Base-by-base conservation (phyloP, 2,329 filamentous ascomycete species). In the Clarireedia homoeocarpa region DNA sequence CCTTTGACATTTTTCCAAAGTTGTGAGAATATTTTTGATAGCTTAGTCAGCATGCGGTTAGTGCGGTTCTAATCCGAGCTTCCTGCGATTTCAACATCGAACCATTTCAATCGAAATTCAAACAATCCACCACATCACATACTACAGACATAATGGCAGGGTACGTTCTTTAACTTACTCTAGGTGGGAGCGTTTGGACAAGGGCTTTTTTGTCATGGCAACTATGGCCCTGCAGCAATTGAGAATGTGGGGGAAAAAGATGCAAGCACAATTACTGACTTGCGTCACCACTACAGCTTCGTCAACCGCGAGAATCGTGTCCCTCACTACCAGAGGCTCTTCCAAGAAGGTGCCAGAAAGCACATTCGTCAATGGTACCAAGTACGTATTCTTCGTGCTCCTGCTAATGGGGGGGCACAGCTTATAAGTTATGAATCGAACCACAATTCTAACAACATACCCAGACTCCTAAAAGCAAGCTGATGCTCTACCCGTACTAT, bases 241-340 rank as follows among this genome's bases (percentile, higher is more conserved):
- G 7, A 3, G 24, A 34, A 14, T 17, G 6, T 10, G 14, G 24
- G 24, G 40, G 52, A 30, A 34, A 42, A 38, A 36, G 14, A 24
- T 14, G 10, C 40, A 46, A 53, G n/a, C 14, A n/a, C 23, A 54
- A 48, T 42, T 42, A 34, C 52, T 54, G 34, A 54, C 44, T 49
- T n/a, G 26, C 17, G 40, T 17, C 4, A 55, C 53, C n/a, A 7
- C 14, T 42, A 56, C 49, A 72, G 71, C 65, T 68, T 85, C 70
- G 64, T 90, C 76, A 77, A 88, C 80, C 84, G 85, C 72, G 79
- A 81, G 71, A 92, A 92, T 82, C 81, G 80, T 69, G 88, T 91
- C 67, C 86, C 86, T 56, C 68, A 86, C 70, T 80, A 86, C 76
- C 88, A 92, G 80, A 79, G 81, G 69, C 74, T 82, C 66, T 90